phyloP scores from a whole-genome alignment of 352 stramenopile genomes.

The Globisporangium okanoganense region DNA sequence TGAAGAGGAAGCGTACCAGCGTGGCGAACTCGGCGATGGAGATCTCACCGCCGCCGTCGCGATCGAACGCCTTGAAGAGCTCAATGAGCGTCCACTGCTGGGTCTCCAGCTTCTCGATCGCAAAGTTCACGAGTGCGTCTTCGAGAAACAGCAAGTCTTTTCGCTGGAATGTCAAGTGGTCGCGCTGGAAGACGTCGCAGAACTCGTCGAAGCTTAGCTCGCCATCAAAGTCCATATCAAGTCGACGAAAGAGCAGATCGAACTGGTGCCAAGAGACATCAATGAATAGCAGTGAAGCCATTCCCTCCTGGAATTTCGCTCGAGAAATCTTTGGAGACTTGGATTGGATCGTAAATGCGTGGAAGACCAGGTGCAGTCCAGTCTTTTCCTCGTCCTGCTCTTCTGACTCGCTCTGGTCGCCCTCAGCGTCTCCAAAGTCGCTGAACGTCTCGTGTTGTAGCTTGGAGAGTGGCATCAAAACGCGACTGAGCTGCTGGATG shows the following conservation, averaged over 20 bases:
- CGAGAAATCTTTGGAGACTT: constrained; percentile 28
- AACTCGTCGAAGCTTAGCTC: constrained; percentile 42
- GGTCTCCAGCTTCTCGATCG: constrained; percentile 37
- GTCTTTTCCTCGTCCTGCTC: constrained; percentile 19
- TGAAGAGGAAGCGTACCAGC: constrained; percentile 43
- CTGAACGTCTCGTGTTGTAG: constrained; percentile 30
- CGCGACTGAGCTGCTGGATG: constrained; percentile 28
- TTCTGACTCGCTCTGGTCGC: constrained; percentile 16
- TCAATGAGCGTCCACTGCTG: constrained; percentile 44
- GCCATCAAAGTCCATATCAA: constrained; percentile 31
- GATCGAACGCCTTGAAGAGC: constrained; percentile 46
- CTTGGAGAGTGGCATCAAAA: constrained; percentile 20
- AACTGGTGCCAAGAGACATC: constrained; percentile 52
- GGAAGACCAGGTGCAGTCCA: constrained; percentile 29
- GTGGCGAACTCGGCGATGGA: constrained; percentile 48
- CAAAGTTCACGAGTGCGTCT: constrained; percentile 37
- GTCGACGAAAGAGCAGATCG: constrained; percentile 42
- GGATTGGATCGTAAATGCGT: constrained; percentile 19
- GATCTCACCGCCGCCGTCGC: constrained; percentile 39
- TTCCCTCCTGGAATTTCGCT: constrained; percentile 37
- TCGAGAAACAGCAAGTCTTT: constrained; percentile 33
- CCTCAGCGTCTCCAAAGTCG: constrained; percentile 40
- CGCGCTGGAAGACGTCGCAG: constrained; percentile 25
- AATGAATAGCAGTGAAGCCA: constrained; percentile 29
- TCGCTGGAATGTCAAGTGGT: constrained; percentile 24